Base-by-base conservation (phyloP, 441 rosid species). In the Gossypium lobatum region DNA sequence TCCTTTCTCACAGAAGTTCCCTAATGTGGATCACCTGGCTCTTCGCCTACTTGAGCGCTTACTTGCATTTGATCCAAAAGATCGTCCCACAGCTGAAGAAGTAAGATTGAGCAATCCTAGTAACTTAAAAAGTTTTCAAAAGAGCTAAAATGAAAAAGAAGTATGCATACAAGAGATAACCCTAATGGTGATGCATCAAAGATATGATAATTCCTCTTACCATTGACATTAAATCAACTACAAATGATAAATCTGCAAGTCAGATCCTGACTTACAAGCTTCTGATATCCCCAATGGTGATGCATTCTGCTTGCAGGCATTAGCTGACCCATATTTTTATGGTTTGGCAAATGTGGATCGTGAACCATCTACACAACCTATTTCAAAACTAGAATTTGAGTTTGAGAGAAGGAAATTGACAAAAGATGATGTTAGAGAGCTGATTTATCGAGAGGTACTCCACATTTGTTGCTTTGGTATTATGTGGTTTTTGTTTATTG, bases 1-100 rank as follows among this genome's bases (percentile, higher is more conserved):
- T 78, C 96, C 98, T 4, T 90, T 87, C 86, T 53, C 89, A 45
- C 93, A 92, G 55, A 96, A 96, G 81, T 92, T 93, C 82, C 97
- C 97, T 62, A 80, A 91, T 77, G 91, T 84, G 64, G 97, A 96
- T 83, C 98, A 96, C 23, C 70, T 88, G 80, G 97, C 98, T 79
- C 91, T 93, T 66, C 83, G 86, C 75, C 83, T 96, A 11, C 83
- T 96, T 55, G 93, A 93, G 80, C 89, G 83, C 65, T 77, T 96
- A 48, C 91, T 96, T 75, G 97, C 99, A 74, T 96, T 96, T 85
- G 99, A 96, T 89, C 97, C 99, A 1, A 96, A 96, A 82, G 97
- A 96, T 81, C 98, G 99, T 61, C 98, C 88, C 34, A 79, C 96
- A 67, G 98, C 99, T 66, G 98, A 91, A 77, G 97, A 89, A 73